Evolutionary conservation across 2,329 filamentous ascomycete genomes (phyloP).

Genomic region (Aspergillus japonicus): DNA sequence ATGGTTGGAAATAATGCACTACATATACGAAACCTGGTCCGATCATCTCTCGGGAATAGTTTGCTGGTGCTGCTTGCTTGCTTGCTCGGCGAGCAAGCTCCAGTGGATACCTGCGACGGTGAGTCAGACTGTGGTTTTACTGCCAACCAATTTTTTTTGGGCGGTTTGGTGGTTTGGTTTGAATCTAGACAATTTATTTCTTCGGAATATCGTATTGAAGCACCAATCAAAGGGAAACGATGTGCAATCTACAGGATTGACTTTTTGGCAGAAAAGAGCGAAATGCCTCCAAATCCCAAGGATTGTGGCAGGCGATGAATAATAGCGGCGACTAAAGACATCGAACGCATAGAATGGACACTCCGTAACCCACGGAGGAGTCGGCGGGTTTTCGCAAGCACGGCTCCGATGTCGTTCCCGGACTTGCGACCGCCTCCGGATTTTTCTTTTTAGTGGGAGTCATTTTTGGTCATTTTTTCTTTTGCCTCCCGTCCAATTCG

Average conservation of each 20-base stretch:
- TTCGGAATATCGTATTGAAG: background rate
- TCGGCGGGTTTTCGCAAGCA: constrained; percentile 6
- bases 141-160: background rate
- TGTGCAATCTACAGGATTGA: background rate
- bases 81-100: background rate
- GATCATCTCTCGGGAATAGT: background rate
- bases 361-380: background rate
- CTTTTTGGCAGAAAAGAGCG: background rate
- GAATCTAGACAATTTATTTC: background rate
- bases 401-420: constrained; percentile 17
- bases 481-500: background rate
- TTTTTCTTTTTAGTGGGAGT: no score
- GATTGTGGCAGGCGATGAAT: background rate
- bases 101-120: background rate
- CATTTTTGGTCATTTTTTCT: background rate
- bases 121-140: background rate
- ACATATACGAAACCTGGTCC: background rate
- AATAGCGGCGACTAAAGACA: background rate
- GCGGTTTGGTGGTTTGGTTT: background rate
- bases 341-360: no score
- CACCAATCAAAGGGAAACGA: background rate
- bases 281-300: background rate
- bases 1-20: background rate
- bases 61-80: background rate
- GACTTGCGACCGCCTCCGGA: background rate